These are phyloP conservation scores for Eimeria brunetti DNA, from an alignment of 169 alveolate species.

Conservation along the genomic window DNA sequence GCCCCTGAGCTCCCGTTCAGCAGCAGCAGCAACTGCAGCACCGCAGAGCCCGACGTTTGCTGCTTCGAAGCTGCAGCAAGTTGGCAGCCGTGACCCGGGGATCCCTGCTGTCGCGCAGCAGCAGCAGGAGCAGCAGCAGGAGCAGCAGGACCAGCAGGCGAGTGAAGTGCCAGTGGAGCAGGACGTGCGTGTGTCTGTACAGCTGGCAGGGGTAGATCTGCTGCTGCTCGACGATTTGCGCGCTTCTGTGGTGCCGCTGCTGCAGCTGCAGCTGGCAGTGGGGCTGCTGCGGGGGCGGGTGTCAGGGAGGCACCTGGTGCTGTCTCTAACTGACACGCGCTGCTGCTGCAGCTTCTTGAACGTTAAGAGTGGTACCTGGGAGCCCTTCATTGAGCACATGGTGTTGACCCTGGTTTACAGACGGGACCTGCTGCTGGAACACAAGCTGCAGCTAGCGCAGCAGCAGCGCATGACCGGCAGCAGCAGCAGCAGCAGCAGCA, in stretches of 20 bases:
- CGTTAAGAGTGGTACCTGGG: constrained; percentile 75
- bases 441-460: constrained; percentile 58
- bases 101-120: background rate
- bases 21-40: constrained; percentile 18
- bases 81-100: too few relatives aligned
- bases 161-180: background rate
- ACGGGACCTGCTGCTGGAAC: constrained; percentile 49
- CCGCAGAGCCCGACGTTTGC: background rate
- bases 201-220: constrained; percentile 85
- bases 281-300: constrained; percentile 38
- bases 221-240: constrained; percentile 89
- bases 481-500: background rate
- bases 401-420: constrained; percentile 48
- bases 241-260: constrained; percentile 89
- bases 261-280: constrained; percentile 85
- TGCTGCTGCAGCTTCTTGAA: constrained; percentile 61
- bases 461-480: constrained; percentile 31
- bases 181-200: constrained; percentile 62
- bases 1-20: background rate
- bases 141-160: constrained; percentile 27
- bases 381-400: constrained; percentile 73
- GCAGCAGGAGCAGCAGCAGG: constrained; percentile 39
- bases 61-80: background rate
- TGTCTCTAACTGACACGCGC: constrained; percentile 53
- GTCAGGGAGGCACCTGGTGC: constrained; percentile 36